Conservation (phyloP, 73 alveolate genomes). For the Paramecium sonneborni region DNA sequence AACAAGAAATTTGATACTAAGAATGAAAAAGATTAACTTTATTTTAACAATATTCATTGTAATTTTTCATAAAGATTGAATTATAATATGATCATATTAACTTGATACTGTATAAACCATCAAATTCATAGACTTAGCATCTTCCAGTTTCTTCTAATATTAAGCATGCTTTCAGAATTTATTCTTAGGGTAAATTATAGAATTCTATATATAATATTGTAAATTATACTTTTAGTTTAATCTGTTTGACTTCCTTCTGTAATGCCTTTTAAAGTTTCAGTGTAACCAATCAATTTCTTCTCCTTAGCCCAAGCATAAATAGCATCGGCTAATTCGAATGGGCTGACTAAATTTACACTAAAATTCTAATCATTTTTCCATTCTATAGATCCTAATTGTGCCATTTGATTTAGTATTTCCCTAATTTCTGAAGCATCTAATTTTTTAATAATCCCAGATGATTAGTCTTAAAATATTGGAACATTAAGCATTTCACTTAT, state of each 20-base stretch:
- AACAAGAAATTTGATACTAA: too few relatives aligned
- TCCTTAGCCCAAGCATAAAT: constrained; percentile 23
- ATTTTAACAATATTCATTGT: too few relatives aligned
- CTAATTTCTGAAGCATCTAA: not conserved
- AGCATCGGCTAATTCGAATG: constrained; percentile 50
- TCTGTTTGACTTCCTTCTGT: not conserved
- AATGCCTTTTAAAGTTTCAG: constrained; percentile 7
- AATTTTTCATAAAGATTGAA: too few relatives aligned
- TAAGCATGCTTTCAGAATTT: constrained; percentile 1
- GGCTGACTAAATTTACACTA: not conserved
- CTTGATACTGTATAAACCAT: constrained; percentile 40
- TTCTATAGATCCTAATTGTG: not conserved
- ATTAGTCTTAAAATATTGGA: constrained; percentile 9
- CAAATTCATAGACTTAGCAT: constrained; percentile 2
- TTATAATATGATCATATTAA: constrained; percentile 15
- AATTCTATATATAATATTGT: not conserved
- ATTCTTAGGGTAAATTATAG: constrained; percentile 17
- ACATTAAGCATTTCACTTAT: not conserved
- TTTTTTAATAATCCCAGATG: not conserved
- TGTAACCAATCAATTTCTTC: constrained; percentile 4
- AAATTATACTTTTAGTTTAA: not conserved
- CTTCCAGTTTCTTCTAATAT: constrained; percentile 33
- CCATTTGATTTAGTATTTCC: constrained; percentile 25
- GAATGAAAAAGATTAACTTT: too few relatives aligned
- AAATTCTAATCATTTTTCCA: constrained; percentile 26